Conservation (phyloP, 805 yeast genomes). For the Metschnikowia arizonensis region DNA sequence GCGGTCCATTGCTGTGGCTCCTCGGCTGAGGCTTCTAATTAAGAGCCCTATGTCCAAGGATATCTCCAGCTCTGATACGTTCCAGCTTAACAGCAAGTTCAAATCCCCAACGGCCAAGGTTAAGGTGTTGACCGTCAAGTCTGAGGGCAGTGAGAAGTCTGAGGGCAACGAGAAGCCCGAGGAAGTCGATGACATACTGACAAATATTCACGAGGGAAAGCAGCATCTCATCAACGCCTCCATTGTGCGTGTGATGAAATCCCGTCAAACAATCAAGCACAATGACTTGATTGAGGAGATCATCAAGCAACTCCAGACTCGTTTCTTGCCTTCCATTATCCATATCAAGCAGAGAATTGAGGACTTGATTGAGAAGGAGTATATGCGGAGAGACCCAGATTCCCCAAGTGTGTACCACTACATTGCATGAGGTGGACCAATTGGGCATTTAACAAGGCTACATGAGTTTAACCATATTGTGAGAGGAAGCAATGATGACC, state of each 20-base stretch:
- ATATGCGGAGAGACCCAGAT: conserved; percentile 64
- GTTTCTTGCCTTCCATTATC: conserved; percentile 67
- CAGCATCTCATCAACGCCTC: conserved; percentile 76
- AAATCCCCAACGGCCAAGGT: conserved; percentile 64
- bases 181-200: conserved; percentile 49
- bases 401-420: conserved; percentile 61
- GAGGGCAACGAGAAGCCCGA: conserved; percentile 29
- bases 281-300: conserved; percentile 66
- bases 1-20: conserved; percentile 80
- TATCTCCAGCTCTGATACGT: conserved; percentile 58
- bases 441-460: too few relatives aligned
- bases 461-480: too few relatives aligned
- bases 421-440: conserved; percentile 53
- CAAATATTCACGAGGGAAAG: conserved; percentile 58
- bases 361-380: conserved; percentile 75
- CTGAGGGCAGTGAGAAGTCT: conserved; percentile 22
- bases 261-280: conserved; percentile 57
- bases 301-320: conserved; percentile 50
- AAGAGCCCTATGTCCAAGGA: conserved; percentile 76
- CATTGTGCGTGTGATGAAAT: conserved; percentile 82
- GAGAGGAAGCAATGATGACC: too few relatives aligned
- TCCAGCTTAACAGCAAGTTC: conserved; percentile 64
- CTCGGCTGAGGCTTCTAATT: conserved; percentile 67
- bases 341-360: conserved; percentile 71
- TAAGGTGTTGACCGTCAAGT: conserved; percentile 65